phyloP scores from a whole-genome alignment of 768 basidiomycete species.

The Boletus tomentosulus region DNA sequence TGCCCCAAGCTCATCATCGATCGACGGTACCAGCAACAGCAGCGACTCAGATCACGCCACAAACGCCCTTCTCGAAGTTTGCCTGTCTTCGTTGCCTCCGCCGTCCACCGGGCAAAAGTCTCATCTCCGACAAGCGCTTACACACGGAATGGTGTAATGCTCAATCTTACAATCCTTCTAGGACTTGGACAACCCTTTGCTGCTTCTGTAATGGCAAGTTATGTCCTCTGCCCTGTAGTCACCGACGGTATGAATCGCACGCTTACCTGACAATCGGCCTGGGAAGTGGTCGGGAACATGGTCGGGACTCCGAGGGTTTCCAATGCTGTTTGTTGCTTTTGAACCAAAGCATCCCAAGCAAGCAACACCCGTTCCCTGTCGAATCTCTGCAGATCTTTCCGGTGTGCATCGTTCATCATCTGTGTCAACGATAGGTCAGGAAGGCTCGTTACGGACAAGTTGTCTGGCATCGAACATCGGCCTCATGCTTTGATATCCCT shows the following conservation, averaged over 20 bases:
- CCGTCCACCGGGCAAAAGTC: neutral
- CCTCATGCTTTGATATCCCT: constrained; percentile 63
- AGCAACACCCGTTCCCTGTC: constrained; percentile 65
- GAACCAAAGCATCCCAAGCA: constrained; percentile 74
- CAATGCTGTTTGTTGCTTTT: constrained; percentile 64
- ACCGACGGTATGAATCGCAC: neutral
- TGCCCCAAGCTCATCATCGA: neutral
- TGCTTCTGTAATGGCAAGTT: constrained; percentile 48
- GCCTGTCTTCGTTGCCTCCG: neutral
- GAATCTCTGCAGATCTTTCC: constrained; percentile 61
- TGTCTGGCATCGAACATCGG: constrained; percentile 26
- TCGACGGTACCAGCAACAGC: constrained; percentile 3
- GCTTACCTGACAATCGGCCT: constrained; percentile 54
- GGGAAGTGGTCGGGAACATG: constrained; percentile 57
- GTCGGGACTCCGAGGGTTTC: constrained; percentile 60
- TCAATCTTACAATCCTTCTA: constrained; percentile 45
- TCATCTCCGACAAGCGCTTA: neutral
- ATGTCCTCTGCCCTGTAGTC: neutral
- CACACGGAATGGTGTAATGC: neutral
- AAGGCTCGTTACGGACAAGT: constrained; percentile 1
- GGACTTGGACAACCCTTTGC: constrained; percentile 62
- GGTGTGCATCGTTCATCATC: constrained; percentile 64
- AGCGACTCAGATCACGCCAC: constrained; percentile 7
- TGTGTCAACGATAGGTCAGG: constrained; percentile 32
- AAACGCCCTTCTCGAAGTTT: neutral